Evolutionary conservation across 768 basidiomycete species (phyloP), one percentile per base, ranked within the genome.

Genomic region (Austroboletus eburneus): DNA sequence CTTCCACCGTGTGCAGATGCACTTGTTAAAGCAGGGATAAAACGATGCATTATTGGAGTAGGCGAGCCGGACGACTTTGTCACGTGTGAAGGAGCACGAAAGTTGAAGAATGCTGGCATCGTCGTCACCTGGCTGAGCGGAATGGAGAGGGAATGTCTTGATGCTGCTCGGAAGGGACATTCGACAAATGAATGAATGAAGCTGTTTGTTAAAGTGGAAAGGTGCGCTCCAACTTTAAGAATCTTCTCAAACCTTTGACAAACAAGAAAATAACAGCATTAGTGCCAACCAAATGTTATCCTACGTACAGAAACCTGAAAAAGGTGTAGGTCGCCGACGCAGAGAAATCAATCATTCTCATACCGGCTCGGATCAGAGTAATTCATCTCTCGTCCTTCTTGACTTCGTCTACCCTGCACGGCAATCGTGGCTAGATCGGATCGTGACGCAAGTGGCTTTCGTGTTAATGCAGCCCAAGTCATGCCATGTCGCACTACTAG

Each of bases 11-110:
- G 96, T 62, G 83, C 90, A 9, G 80, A 92, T 50, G 86, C 87
- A 3, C 77, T 98, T 42, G 79, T 96, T 27, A 72, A 72, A 14
- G 83, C 87, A 4, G 70, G 72, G 34, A 73, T 98, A 33, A 77
- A 70, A 38, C 75, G 85, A 18, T 94, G 95, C 54, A 83, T 85
- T 59, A 85, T 98, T 36, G 95, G 95, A 3, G 91, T 85, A 2
- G 78, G 81, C 49, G 95, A 99, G 65, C 95, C 95, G 3, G 80
- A 80, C 45, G 95, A 98, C 65, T 99, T 97, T 62, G 95, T 99
- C 12, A 74, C 80, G 9, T 98, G 95, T 61, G 87, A 94, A 65
- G 95, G 95, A 6, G 87, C 88, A 4, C 73, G 71, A 50, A 81
- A 79, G 57, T 61, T 97, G 55, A 75, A 67, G 57, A 76, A 82